Evolutionary conservation across 148 eudicot species (phyloP), one percentile per base, ranked within the genome.

Genomic region (Oxyria digyna): DNA sequence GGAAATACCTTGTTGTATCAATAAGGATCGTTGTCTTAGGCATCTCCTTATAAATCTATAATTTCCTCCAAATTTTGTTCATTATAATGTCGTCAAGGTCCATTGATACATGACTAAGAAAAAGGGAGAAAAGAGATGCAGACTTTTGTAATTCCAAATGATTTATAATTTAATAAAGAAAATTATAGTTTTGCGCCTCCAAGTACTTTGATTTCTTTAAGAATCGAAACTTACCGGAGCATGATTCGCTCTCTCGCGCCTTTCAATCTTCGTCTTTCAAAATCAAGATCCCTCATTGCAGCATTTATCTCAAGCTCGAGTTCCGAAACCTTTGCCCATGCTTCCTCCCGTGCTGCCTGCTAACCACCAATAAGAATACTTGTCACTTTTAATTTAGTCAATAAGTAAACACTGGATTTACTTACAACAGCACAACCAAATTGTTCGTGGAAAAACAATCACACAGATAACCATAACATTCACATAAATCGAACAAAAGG

Each of bases 341-440:
- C 98, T 79, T 94, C 98, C 80, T 94, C 98, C 81, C 96, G 89
- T 73, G 97, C 97, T 69, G 96, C 91, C 98, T 90, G 97, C 98
- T 29, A 57, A 84, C 74, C 85, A 80, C 69, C 71, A 84, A 78
- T 67, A 73, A 65, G 69, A 71, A 57, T 57, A 57, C 33, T 29
- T 64, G 73, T 80, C 10, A 73, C 77, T 82, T 76, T 70, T 76
- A 73, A 72, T 75, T 29, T 48, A 57, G 42, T 37, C 68, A 24
- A 65, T 35, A 62, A 24, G 66, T 48, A 18, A 48, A 9, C n/a
- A 48, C 54, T 48, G 13, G 13, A 57, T 57, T n/a, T 57, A 26
- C 35, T 57, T 29, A 57, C 37, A 57, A 57, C 27, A 27, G 35
- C 6, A 13, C 37, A 57, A 29, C 15, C 33, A 54, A 54, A 54